Conservation (phyloP, 2,329 filamentous ascomycete species). For the Aspergillus fumigatiaffinis region DNA sequence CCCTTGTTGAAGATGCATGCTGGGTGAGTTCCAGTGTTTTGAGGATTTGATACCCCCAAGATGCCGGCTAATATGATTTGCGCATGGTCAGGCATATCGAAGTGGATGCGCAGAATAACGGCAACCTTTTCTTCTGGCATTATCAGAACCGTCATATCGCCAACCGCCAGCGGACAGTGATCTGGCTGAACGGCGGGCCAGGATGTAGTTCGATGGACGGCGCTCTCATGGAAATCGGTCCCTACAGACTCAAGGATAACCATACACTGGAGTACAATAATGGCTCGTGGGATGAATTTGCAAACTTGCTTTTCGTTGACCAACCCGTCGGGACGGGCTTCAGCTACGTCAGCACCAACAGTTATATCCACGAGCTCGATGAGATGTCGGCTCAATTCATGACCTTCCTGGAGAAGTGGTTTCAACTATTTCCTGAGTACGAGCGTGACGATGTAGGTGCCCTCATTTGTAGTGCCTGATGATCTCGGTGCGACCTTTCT, state of each 20-base stretch:
- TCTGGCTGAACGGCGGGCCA: constrained; percentile 96
- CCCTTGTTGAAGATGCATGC: constrained; percentile 95
- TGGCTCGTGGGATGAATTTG: constrained; percentile 98
- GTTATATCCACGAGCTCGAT: constrained; percentile 77
- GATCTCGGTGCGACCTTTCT: constrained; percentile 1
- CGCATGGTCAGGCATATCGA: constrained; percentile 71
- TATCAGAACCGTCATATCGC: constrained; percentile 95
- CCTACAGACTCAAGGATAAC: constrained; percentile 77
- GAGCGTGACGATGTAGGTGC: constrained; percentile 79
- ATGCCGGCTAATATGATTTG: not conserved
- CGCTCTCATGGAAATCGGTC: constrained; percentile 92
- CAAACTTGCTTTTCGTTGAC: constrained; percentile 93
- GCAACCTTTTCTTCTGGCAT: constrained; percentile 98
- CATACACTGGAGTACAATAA: constrained; percentile 73
- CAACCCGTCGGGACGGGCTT: constrained; percentile 95
- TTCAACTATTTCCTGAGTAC: constrained; percentile 84
- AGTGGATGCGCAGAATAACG: constrained; percentile 76
- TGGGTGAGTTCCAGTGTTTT: constrained; percentile 60
- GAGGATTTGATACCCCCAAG: not conserved
- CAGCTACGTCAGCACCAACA: constrained; percentile 90
- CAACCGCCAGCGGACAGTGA: constrained; percentile 81
- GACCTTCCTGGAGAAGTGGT: constrained; percentile 87
- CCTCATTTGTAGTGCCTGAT: not conserved
- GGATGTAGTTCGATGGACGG: constrained; percentile 98
- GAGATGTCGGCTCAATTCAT: constrained; percentile 90